Percentiles rank a stretch among this genome's conserved stretches.
These are phyloP conservation scores for Clonostachys sp. DNA, from an alignment of 2,329 filamentous ascomycete genomes.

Conservation along the genomic window DNA sequence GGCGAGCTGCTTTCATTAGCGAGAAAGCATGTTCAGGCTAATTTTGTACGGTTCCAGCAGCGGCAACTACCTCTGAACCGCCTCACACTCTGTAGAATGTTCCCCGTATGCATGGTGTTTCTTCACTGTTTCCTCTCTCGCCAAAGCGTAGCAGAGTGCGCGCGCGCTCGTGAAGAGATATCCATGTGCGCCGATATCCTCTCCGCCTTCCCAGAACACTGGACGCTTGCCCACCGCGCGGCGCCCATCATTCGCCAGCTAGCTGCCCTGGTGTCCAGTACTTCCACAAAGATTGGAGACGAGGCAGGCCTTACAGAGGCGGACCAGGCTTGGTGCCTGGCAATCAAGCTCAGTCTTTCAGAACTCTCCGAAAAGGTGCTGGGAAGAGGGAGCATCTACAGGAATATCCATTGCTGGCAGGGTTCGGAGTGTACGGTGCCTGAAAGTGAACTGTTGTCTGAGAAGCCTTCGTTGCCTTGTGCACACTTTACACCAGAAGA, in stretches of 20 bases:
- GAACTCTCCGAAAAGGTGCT: no score
- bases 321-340: no score
- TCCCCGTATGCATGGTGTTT: conserved; percentile 29
- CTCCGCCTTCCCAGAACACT: conserved; percentile 28
- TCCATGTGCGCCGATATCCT: conserved; percentile 23
- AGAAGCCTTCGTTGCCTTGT: no score
- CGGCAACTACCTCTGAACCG: conserved; percentile 36
- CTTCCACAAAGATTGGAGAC: no score
- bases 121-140: conserved; percentile 18
- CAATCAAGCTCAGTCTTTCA: no score
- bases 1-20: conserved; percentile 28
- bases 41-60: conserved; percentile 32
- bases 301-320: no score
- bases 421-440: no score
- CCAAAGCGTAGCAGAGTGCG: conserved; percentile 1
- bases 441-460: no score
- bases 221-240: conserved; percentile 25
- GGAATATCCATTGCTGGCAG: no score
- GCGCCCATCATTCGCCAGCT: conserved; percentile 18
- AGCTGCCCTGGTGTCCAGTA: no score
- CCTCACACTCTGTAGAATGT: conserved; percentile 30
- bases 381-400: no score
- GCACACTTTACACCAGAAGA: no score
- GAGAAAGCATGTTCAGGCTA: conserved; percentile 35
- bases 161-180: conserved; percentile 22